Evolutionary conservation across 116 monocot species (phyloP), one percentile per base, ranked within the genome.

Genomic region (Dioscorea cayenensis): DNA sequence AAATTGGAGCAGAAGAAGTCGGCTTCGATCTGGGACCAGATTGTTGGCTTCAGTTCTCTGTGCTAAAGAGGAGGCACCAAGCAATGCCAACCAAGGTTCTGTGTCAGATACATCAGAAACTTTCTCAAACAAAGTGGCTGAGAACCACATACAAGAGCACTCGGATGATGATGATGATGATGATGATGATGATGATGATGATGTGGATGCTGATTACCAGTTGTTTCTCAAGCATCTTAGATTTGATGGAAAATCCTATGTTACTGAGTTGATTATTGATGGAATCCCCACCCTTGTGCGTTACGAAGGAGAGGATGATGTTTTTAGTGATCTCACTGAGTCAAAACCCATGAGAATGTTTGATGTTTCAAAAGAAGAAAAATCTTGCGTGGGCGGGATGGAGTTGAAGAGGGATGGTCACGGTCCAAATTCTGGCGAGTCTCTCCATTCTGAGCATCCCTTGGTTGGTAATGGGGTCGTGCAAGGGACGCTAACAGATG

Each of bases 221-320:
- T 36, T 38, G 2, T 61, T 72, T 60, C 36, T 72, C 60, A 35
- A 63, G 6, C 61, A 62, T 63, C 72, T 72, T 14, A 60, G 36
- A 61, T 4, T 38, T 16, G 61, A 60, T 25, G 72, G 72, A 3
- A 61, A 25, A 12, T 62, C 72, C 2, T 72, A 72, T 63, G 62
- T 22, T 18, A 16, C 36, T 36, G 72, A 72, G 62, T 36, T 43
- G 38, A 29, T 60, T 3, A 28, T 59, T n/a, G 60, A 60, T 59
- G 71, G 60, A 36, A 36, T 36, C 17, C 36, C 19, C 19, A 25
- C 32, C 2, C 17, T 36, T 36, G 16, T 71, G 36, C 59, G 29
- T 60, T 71, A 36, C 11, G 71, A 69, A 60, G 36, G 25, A 14
- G 72, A 62, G 28, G 72, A 63, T 21, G 62, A 72, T 55, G 14